These are phyloP conservation scores for Calonectria pteridis DNA, from an alignment of 2,329 filamentous ascomycete species.

Conservation along the genomic window DNA sequence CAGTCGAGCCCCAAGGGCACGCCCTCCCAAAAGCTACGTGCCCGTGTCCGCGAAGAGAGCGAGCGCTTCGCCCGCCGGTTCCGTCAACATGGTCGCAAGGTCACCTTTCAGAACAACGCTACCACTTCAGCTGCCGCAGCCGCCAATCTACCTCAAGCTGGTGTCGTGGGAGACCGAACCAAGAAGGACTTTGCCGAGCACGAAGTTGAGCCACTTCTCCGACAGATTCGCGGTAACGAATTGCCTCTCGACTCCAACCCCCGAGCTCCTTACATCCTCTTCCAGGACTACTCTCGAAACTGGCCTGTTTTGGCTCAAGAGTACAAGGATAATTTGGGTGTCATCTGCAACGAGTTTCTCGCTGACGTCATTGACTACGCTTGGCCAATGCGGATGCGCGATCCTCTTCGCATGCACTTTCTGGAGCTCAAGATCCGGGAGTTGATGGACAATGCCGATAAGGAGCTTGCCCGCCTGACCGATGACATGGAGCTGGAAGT, in stretches of 20 bases:
- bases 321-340: constrained; percentile 66
- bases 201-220: constrained; percentile 63
- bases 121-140: constrained; percentile 34
- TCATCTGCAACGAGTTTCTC: constrained; percentile 67
- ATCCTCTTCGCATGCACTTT: constrained; percentile 62
- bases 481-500: constrained; percentile 66
- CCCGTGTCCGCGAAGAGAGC: constrained; percentile 64
- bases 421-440: constrained; percentile 62
- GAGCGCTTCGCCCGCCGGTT: constrained; percentile 63
- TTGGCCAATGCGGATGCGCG: constrained; percentile 65
- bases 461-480: constrained; percentile 59
- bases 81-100: constrained; percentile 62
- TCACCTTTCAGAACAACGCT: constrained; percentile 54
- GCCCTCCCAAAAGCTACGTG: constrained; percentile 64
- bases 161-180: constrained; percentile 50
- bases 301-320: constrained; percentile 66
- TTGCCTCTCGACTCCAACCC: constrained; percentile 66
- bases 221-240: constrained; percentile 65
- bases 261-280: constrained; percentile 65
- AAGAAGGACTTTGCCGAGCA: constrained; percentile 62
- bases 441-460: constrained; percentile 60
- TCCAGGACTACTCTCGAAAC: constrained; percentile 65
- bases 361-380: constrained; percentile 63
- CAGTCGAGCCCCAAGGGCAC: constrained; percentile 63
- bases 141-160: constrained; percentile 45